phyloP scores from a whole-genome alignment of 768 basidiomycete genomes.

The Neoboletus brunneissimus region DNA sequence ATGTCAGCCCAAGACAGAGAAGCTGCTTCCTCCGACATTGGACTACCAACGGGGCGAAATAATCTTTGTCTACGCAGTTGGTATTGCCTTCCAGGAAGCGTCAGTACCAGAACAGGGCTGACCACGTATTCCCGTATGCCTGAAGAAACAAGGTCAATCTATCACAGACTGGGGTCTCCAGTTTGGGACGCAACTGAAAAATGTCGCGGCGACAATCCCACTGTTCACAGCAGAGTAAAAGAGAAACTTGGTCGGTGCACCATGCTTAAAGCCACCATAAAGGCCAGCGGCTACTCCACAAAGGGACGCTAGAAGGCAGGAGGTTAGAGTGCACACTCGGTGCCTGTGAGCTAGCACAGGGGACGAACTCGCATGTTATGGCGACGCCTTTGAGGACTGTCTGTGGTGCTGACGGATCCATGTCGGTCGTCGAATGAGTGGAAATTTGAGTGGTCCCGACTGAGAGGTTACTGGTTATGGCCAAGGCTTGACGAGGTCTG shows the following conservation, averaged over 20 bases:
- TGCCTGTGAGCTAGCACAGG: slow-evolving; percentile 6
- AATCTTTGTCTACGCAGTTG: slow-evolving; percentile 36
- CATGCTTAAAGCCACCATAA: slow-evolving; percentile 47
- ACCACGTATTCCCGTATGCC: slow-evolving; percentile 77
- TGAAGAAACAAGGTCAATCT: slow-evolving; percentile 27
- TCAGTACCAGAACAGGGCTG: slow-evolving; percentile 54
- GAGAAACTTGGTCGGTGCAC: slow-evolving; percentile 48
- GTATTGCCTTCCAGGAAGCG: slow-evolving; percentile 48
- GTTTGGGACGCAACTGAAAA: slow-evolving; percentile 61
- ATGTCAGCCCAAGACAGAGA: slow-evolving; percentile 49
- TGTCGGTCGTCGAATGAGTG: slow-evolving; percentile 1
- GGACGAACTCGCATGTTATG: slow-evolving; percentile 79
- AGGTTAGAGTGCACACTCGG: slow-evolving; percentile 25
- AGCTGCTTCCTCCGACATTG: slow-evolving; percentile 9
- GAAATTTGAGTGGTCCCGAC: background rate
- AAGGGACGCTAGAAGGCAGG: slow-evolving; percentile 47
- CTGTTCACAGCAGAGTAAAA: slow-evolving; percentile 68
- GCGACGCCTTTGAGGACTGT: slow-evolving; percentile 58
- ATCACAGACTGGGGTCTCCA: background rate
- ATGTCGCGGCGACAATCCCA: slow-evolving; percentile 65
- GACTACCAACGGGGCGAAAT: slow-evolving; percentile 21
- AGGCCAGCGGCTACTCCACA: slow-evolving; percentile 48
- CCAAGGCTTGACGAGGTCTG: background rate
- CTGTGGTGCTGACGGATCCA: slow-evolving; percentile 34
- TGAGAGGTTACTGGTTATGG: background rate